Conservation (phyloP, 179 eudicot species). For the Silene noctiflora region DNA sequence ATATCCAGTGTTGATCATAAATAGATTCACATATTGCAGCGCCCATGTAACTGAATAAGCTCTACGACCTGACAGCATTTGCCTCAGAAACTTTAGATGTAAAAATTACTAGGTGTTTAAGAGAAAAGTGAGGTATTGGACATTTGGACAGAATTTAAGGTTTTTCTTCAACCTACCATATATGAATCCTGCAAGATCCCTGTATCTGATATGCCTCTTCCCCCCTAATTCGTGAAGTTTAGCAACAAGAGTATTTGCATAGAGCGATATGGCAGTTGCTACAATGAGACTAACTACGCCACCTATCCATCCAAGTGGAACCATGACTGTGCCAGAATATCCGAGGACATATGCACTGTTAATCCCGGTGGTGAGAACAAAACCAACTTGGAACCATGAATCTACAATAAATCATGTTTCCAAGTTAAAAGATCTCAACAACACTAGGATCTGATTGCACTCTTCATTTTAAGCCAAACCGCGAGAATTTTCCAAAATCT, state of each 20-base stretch:
- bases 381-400: constrained; percentile 93
- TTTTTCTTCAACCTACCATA: constrained; percentile 45
- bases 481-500: not conserved
- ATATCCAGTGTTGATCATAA: constrained; percentile 83
- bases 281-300: constrained; percentile 69
- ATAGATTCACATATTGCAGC: constrained; percentile 73
- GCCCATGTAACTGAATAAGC: constrained; percentile 87
- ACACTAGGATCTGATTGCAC: too few relatives aligned
- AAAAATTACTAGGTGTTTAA: not conserved
- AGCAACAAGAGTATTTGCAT: constrained; percentile 75
- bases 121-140: not conserved
- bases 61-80: constrained; percentile 48
- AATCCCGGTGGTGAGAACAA: constrained; percentile 80
- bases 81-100: not conserved
- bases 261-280: constrained; percentile 67
- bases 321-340: constrained; percentile 81
- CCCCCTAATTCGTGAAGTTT: constrained; percentile 89
- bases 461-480: not conserved
- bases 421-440: not conserved
- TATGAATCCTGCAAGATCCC: constrained; percentile 86
- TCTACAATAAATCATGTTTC: constrained; percentile 38
- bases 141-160: constrained; percentile 2
- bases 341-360: constrained; percentile 91
- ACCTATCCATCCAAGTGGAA: constrained; percentile 84
- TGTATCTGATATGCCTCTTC: constrained; percentile 78